Base-by-base conservation (phyloP, 2,329 filamentous ascomycete species). In the Nemania bipapillata region DNA sequence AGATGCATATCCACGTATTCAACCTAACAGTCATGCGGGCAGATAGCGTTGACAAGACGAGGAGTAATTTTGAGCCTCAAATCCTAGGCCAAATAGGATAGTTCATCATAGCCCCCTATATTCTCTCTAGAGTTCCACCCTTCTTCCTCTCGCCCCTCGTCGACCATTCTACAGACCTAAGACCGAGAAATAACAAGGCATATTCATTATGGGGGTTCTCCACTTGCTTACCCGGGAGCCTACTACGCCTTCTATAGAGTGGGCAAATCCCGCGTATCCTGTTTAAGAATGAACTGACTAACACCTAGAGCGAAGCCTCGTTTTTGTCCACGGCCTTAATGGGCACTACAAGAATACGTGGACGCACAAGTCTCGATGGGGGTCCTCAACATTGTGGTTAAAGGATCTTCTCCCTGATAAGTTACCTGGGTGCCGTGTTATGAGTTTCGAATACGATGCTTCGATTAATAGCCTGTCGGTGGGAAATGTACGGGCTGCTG, bases 271-370 rank as follows among this genome's bases (percentile, higher is more conserved):
- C 4, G 42, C 22, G 11, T 20, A 8, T n/a, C 42, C 30, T 30
- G 17, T 20, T 17, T 5, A n/a, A 17, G 3, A 1, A 52, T 28
- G 20, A 20, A 52, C 20, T 22, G 9, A 42, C 24, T 61, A 28
- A 61, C 24, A 2, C 26, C 17, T 12, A 30, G 28, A 3, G 15
- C 17, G 6, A 45, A 63, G 59, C 20, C 47, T 63, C 45, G 17
- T 63, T 26, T 49, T 50, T 26, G 37, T 63, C 17, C 59, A 63
- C 17, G 59, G 59, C n/a, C n/a, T 63, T 2, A 63, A 63, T 37
- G 59, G 59, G 2, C 59, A 63, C 26, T 63, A 55, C 17, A 4
- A 15, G 50, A 20, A 63, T 22, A 63, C 59, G n/a, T 63, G 50
- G 49, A 54, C 35, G 50, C 24, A 63, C 17, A 63, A 55, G 50